These are phyloP conservation scores for Zychaea mexicana DNA, from an alignment of 371 early-diverging fungal genomes.

Conservation along the genomic window DNA sequence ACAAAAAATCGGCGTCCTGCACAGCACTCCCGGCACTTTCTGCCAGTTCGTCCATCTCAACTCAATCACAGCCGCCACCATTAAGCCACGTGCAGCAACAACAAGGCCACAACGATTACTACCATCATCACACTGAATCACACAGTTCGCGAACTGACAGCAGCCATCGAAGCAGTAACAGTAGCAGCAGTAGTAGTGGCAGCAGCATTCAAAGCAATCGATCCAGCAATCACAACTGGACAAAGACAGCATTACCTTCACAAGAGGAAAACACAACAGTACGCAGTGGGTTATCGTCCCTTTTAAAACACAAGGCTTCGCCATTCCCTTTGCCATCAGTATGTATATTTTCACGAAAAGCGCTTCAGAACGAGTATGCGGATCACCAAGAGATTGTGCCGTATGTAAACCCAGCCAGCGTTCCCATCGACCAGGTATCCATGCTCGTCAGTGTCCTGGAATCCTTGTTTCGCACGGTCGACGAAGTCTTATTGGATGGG, in stretches of 20 bases:
- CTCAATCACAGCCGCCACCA: neutral
- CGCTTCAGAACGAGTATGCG: neutral
- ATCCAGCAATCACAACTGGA: neutral
- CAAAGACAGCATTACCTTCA: neutral
- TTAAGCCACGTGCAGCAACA: neutral
- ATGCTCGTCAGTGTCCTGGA: conserved; percentile 8
- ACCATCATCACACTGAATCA: neutral
- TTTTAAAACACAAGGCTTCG: neutral
- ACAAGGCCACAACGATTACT: neutral
- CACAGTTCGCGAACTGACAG: too few relatives aligned
- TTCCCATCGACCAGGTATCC: conserved; percentile 2
- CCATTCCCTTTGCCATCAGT: conserved; percentile 9
- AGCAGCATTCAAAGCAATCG: neutral
- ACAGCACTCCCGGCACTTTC: neutral
- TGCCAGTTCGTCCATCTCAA: conserved; percentile 1
- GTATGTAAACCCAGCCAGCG: neutral
- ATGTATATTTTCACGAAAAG: conserved; percentile 6
- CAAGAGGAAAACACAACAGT: conserved; percentile 4
- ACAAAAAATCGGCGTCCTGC: neutral
- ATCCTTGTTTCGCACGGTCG: conserved; percentile 5
- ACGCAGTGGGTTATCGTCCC: conserved; percentile 4
- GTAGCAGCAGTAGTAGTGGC: neutral
- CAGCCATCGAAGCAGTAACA: neutral
- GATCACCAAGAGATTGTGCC: conserved; percentile 4
- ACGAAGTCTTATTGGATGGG: neutral